Percentiles rank a stretch among this genome's conserved stretches.
Conservation (phyloP, 129 eudicot species). For the Saussurea involucrata region DNA sequence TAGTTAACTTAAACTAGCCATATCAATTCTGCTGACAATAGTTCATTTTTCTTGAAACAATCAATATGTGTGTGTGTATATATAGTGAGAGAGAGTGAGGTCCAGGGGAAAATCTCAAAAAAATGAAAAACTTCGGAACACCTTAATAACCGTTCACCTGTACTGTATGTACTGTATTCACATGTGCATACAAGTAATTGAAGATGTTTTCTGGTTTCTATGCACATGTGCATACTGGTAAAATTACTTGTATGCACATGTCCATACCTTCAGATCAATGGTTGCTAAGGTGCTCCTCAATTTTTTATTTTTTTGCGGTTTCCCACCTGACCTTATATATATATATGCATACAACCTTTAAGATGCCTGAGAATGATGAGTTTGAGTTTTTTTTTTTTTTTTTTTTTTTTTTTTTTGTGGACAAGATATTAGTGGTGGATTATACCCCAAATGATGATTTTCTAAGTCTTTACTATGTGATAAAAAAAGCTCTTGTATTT, state of each 20-base stretch:
- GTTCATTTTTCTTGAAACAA: background rate
- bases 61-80: background rate
- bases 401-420: background rate
- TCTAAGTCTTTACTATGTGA: background rate
- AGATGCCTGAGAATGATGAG: background rate
- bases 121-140: too few relatives aligned
- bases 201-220: too few relatives aligned
- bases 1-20: background rate
- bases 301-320: too few relatives aligned
- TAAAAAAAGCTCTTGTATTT: background rate
- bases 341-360: background rate
- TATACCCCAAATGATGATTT: background rate
- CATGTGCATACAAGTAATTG: background rate
- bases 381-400: background rate
- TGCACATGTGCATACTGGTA: background rate
- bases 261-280: background rate
- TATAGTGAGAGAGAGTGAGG: background rate
- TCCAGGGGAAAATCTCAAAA: background rate
- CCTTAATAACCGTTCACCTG: background rate
- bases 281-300: background rate
- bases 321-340: too few relatives aligned
- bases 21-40: background rate
- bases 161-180: background rate
- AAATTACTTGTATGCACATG: background rate
- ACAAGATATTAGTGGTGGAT: background rate